A percentile compares a stretch with the other conserved stretches of the same genome.
Evolutionary conservation across 495 filamentous ascomycete species (phyloP).

Genomic region (Aspergillus cavernicola): DNA sequence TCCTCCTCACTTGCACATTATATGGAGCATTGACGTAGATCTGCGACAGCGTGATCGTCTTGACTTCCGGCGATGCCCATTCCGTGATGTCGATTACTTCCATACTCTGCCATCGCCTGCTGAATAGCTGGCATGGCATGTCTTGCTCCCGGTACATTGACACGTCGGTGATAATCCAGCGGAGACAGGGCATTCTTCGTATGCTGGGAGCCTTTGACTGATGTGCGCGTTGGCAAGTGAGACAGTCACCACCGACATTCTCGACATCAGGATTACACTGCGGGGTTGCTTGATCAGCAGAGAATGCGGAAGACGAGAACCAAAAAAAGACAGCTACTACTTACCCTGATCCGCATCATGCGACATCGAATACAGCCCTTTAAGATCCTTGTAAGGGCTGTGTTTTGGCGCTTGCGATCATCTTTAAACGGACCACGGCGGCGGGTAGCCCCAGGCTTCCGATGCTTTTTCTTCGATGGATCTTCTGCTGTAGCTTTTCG

Average conservation of each 20-base stretch:
- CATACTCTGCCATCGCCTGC: slow-evolving; percentile 13
- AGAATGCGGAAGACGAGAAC: background rate
- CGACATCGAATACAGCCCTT: slow-evolving; percentile 13
- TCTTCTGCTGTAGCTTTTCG: slow-evolving; percentile 1
- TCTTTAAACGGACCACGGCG: slow-evolving; percentile 15
- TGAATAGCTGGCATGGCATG: slow-evolving; percentile 13
- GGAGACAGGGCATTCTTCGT: slow-evolving; percentile 8
- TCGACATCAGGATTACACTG: slow-evolving; percentile 10
- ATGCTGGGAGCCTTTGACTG: slow-evolving; percentile 8
- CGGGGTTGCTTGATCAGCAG: background rate
- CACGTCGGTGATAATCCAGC: slow-evolving; percentile 12
- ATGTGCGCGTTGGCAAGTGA: slow-evolving; percentile 14
- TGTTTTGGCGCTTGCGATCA: slow-evolving; percentile 9
- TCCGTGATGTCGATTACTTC: slow-evolving; percentile 13
- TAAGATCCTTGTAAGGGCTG: slow-evolving; percentile 11
- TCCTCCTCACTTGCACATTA: slow-evolving; percentile 6
- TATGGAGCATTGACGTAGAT: slow-evolving; percentile 9
- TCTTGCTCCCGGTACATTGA: slow-evolving; percentile 12
- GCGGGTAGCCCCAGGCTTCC: slow-evolving; percentile 1
- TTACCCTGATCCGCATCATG: slow-evolving; percentile 14
- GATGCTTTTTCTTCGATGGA: slow-evolving; percentile 1
- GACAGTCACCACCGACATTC: slow-evolving; percentile 5
- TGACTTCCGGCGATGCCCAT: slow-evolving; percentile 9
- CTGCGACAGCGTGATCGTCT: slow-evolving; percentile 9
- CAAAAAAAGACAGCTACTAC: background rate